A percentile compares a stretch with the other conserved stretches of the same genome.
Evolutionary conservation across 139 green algal genomes (phyloP).

Genomic region (Chlorella sp.): DNA sequence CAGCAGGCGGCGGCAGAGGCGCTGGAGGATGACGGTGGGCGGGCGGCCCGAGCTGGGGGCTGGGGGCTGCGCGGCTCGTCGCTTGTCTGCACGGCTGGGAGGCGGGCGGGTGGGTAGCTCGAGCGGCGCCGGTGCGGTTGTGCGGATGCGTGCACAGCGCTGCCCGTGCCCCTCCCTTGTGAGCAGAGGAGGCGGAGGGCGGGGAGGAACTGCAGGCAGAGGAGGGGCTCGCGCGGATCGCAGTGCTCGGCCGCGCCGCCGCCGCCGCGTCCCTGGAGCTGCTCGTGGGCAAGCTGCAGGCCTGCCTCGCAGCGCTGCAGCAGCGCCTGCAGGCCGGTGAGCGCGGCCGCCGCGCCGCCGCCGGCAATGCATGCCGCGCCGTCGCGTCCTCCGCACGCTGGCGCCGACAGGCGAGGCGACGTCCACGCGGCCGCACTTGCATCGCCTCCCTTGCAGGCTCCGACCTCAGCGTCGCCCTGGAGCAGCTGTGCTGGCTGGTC

Average conservation of each 20-base stretch:
- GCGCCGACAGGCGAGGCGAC: neutral
- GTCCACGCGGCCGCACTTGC: no score
- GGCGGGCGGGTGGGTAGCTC: no score
- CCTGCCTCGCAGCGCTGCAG: constrained; percentile 34
- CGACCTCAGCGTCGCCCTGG: constrained; percentile 61
- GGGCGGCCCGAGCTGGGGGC: no score
- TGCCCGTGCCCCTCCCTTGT: no score
- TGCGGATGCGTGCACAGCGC: no score
- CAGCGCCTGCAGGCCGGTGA: constrained; percentile 28
- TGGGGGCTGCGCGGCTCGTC: no score
- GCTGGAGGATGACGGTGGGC: constrained; percentile 54
- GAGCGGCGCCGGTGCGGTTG: no score
- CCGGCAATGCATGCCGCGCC: no score
- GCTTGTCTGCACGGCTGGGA: no score
- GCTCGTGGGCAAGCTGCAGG: constrained; percentile 42
- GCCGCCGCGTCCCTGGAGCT: constrained; percentile 47
- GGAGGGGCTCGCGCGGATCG: constrained; percentile 60
- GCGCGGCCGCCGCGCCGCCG: neutral
- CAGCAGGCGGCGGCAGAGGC: constrained; percentile 52
- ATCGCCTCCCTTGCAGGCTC: neutral
- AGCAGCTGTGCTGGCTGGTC: constrained; percentile 85
- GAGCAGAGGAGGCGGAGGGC: constrained; percentile 64
- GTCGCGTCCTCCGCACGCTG: no score
- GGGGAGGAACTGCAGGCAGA: constrained; percentile 57
- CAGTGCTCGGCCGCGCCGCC: constrained; percentile 59